Evolutionary conservation across 176 grass and related monocot genomes (phyloP).

Genomic region (Zoysia japonica): DNA sequence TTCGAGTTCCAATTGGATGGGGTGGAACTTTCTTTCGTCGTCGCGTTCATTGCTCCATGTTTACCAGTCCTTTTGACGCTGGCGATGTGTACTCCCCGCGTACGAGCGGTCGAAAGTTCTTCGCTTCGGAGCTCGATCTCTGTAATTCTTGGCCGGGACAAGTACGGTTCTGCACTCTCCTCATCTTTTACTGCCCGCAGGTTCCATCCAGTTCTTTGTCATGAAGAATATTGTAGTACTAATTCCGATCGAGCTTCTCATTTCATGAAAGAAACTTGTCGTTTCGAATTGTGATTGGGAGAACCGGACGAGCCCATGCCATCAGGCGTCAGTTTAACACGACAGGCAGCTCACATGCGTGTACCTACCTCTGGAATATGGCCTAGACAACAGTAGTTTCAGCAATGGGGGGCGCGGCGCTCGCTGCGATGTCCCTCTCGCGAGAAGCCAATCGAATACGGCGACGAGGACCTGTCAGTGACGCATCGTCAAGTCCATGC

Average conservation of each 20-base stretch:
- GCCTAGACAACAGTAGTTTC: background rate
- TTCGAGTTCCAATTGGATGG: background rate
- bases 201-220: background rate
- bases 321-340: no score
- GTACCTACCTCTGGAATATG: background rate
- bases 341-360: conserved; percentile 17
- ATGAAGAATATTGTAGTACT: no score
- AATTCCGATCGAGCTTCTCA: background rate
- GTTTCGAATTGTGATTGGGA: background rate
- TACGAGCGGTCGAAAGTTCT: background rate
- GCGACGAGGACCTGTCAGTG: background rate
- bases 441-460: background rate
- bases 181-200: background rate
- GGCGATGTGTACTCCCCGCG: conserved; percentile 7
- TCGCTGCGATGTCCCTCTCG: no score
- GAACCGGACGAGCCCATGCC: background rate
- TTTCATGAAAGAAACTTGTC: background rate
- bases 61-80: conserved; percentile 29
- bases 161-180: background rate
- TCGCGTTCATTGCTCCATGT: background rate
- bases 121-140: background rate
- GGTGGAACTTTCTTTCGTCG: background rate
- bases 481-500: conserved; percentile 36
- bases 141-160: background rate
- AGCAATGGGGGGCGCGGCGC: background rate